These are phyloP conservation scores for Hysterium pulicare DNA, from an alignment of 2,329 filamentous ascomycete genomes.

Conservation along the genomic window DNA sequence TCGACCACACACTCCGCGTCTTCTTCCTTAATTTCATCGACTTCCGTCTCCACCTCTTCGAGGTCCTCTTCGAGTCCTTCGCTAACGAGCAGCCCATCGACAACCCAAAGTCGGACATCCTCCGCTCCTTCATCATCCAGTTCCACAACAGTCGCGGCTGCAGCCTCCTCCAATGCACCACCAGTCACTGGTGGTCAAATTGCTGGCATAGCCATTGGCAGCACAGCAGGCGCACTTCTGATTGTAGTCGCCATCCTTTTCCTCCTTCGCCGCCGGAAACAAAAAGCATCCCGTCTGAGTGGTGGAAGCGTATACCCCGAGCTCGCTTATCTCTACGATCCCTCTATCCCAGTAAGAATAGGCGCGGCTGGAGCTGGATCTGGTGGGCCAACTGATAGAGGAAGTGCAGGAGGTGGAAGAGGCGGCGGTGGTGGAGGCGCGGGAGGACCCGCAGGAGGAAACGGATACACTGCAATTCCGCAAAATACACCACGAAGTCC, in stretches of 20 bases:
- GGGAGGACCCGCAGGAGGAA: not conserved
- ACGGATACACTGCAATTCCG: not conserved
- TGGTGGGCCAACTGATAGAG: not conserved
- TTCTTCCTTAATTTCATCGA: slow-evolving; percentile 40
- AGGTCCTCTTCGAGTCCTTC: no score
- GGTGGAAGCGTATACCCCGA: slow-evolving; percentile 28
- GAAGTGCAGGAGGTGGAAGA: not conserved
- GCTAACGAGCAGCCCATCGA: not conserved
- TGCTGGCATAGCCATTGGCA: slow-evolving; percentile 33
- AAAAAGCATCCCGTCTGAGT: slow-evolving; percentile 18
- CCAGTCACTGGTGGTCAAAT: slow-evolving; percentile 17
- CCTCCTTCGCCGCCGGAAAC: slow-evolving; percentile 27
- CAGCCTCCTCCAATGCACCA: not conserved
- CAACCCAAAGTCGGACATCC: slow-evolving; percentile 42
- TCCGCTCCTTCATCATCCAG: slow-evolving; percentile 23
- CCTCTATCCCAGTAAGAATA: slow-evolving; percentile 12
- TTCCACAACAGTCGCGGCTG: not conserved
- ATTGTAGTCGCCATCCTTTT: slow-evolving; percentile 31
- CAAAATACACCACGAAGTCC: not conserved
- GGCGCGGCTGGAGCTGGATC: not conserved
- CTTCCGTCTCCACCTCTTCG: slow-evolving; percentile 51
- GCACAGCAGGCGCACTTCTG: slow-evolving; percentile 31
- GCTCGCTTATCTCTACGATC: slow-evolving; percentile 33
- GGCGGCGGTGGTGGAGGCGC: not conserved
- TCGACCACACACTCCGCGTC: not conserved